Percentiles rank a stretch among this genome's conserved stretches.
phyloP scores from a whole-genome alignment of 345 rosid species.

The Brassica carinata region DNA sequence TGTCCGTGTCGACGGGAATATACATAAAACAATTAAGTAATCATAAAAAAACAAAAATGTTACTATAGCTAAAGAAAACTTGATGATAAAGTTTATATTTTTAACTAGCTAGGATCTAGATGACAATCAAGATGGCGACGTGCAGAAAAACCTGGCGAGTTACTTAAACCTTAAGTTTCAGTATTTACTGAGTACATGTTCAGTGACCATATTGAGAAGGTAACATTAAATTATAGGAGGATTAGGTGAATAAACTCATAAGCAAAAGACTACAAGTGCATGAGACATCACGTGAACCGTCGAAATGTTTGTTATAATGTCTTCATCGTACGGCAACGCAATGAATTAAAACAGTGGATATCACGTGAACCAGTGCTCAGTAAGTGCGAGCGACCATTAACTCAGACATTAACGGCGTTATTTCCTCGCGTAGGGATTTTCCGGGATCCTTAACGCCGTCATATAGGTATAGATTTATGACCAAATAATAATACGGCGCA shows the following conservation, averaged over 20 bases:
- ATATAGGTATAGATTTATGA: background rate
- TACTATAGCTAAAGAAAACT: conserved; percentile 9
- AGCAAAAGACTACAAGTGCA: background rate
- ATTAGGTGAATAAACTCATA: background rate
- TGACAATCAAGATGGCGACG: background rate
- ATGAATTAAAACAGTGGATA: conserved; percentile 29
- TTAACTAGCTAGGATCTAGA: background rate
- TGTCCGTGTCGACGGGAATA: conserved; percentile 14
- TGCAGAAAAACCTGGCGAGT: background rate
- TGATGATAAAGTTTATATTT: conserved; percentile 9
- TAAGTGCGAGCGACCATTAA: conserved; percentile 10
- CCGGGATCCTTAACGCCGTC: background rate
- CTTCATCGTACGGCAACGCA: conserved; percentile 31
- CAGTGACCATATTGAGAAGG: background rate
- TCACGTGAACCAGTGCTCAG: conserved; percentile 35
- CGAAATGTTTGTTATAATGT: conserved; percentile 28
- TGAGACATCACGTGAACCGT: conserved; percentile 36
- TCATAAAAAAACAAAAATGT: conserved; percentile 4
- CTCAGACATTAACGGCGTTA: conserved; percentile 19
- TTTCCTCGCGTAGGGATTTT: background rate
- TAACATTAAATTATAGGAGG: background rate
- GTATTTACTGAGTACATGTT: background rate
- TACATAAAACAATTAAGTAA: background rate
- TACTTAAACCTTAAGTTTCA: background rate
- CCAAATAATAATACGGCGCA: background rate